phyloP scores from a whole-genome alignment of 768 basidiomycete genomes.

The Phlebiopsis flavidoalba region DNA sequence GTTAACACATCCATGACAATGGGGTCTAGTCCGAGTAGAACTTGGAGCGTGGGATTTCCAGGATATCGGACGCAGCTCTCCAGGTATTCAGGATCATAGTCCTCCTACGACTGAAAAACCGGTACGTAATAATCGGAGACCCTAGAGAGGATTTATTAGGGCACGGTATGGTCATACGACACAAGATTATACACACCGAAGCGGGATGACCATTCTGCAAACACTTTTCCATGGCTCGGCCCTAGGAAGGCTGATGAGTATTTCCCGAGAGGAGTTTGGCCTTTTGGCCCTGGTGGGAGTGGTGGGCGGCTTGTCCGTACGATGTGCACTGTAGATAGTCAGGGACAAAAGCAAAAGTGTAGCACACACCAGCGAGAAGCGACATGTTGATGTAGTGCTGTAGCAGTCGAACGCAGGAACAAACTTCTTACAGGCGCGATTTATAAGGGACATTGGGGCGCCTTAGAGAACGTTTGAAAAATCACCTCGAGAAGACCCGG shows the following conservation, averaged over 20 bases:
- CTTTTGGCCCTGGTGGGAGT: not conserved
- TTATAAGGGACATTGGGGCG: not conserved
- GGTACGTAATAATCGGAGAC: not conserved
- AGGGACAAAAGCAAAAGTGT: too few relatives aligned
- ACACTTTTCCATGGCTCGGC: not conserved
- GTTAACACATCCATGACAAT: not conserved
- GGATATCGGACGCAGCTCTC: not conserved
- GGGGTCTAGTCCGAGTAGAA: not conserved
- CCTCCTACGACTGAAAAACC: not conserved
- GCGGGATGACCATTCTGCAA: not conserved
- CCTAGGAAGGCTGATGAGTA: not conserved
- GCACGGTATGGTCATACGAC: not conserved
- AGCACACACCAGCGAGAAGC: too few relatives aligned
- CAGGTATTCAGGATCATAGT: not conserved
- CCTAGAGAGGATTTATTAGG: not conserved
- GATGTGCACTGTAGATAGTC: not conserved
- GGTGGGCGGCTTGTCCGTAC: not conserved
- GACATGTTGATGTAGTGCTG: too few relatives aligned
- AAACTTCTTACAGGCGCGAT: too few relatives aligned
- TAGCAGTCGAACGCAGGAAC: too few relatives aligned
- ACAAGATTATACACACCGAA: not conserved
- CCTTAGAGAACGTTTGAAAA: not conserved
- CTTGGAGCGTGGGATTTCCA: not conserved
- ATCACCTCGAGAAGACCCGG: not conserved
- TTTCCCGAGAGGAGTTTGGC: not conserved